Evolutionary conservation across 805 yeast species (phyloP), one percentile per base, ranked within the genome.

Genomic region (Clavispora asparagi): DNA sequence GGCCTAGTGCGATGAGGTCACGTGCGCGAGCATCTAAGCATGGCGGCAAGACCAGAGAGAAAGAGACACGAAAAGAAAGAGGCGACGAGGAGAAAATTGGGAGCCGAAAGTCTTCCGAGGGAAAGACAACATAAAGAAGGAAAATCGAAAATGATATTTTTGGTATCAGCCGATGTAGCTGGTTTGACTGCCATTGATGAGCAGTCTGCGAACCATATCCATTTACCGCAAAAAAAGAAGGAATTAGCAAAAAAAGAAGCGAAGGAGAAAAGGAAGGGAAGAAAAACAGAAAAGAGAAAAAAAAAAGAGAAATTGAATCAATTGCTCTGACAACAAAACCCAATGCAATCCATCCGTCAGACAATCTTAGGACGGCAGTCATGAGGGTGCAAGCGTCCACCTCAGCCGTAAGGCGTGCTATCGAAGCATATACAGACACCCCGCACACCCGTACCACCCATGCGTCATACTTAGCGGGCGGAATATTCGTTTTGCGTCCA

Each of bases 1-100:
- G 37, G 37, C 37, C 39, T 42, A 40, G 50, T 52, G 56, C 56
- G 56, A 52, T 52, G 56, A 45, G 54, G 48, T 52, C 56, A 52
- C 56, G 56, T 52, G 56, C 29, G 37, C 5, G 5, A 42, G 17
- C 12, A 23, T 30, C 12, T 32, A 17, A 19, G 23, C 3, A 19
- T 19, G 23, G 23, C 3, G 23, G 5, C 23, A 4, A 19, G 23
- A 19, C 23, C 23, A 19, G 31, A 10, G 6, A 14, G 17, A n/a
- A 19, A 19, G 17, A 36, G 26, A 17, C 13, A 36, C 8, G 23
- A 27, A 17, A 31, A 31, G 11, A 31, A 6, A 11, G 27, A 32
- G 11, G 26, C 9, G 5, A 36, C 23, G 23, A 19, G 5, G 23
- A 19, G 23, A 19, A 19, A 19, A 19, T 5, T 5, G 23, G 23